These are phyloP conservation scores for Cytospora paraplurivora DNA, from an alignment of 2,329 filamentous ascomycete species.

Conservation along the genomic window DNA sequence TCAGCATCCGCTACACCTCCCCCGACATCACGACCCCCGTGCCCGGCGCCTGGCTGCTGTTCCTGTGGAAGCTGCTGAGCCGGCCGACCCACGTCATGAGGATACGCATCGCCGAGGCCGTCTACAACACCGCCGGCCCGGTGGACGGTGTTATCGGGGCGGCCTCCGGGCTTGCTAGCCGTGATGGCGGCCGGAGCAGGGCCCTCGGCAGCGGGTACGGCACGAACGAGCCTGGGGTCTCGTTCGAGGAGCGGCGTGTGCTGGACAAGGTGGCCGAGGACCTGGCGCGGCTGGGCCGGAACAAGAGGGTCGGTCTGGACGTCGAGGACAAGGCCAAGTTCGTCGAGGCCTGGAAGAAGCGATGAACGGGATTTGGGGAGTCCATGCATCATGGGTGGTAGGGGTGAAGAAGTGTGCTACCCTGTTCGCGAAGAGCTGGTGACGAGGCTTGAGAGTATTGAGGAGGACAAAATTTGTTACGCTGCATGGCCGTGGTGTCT, in stretches of 20 bases:
- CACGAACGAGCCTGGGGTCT: slow-evolving; percentile 35
- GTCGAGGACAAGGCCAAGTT: slow-evolving; percentile 83
- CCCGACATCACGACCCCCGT: slow-evolving; percentile 89
- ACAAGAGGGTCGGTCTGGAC: slow-evolving; percentile 85
- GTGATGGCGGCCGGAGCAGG: slow-evolving; percentile 36
- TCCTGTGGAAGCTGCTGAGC: slow-evolving; percentile 84
- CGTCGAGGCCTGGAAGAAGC: slow-evolving; percentile 63
- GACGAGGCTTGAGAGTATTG: background rate
- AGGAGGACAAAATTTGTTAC: slow-evolving; percentile 5
- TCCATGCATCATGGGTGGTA: background rate
- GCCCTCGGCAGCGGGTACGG: slow-evolving; percentile 33
- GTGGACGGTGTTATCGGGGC: slow-evolving; percentile 39
- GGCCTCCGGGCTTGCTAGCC: slow-evolving; percentile 33
- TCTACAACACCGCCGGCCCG: slow-evolving; percentile 54
- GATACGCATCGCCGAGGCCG: slow-evolving; percentile 82
- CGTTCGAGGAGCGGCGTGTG: slow-evolving; percentile 65
- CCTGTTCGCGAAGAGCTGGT: background rate
- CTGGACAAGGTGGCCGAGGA: slow-evolving; percentile 82
- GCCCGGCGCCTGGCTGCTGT: slow-evolving; percentile 69
- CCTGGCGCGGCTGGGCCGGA: slow-evolving; percentile 81
- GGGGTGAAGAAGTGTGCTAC: background rate
- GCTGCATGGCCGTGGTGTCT: slow-evolving; percentile 25
- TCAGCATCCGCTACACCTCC: slow-evolving; percentile 87
- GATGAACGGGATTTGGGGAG: slow-evolving; percentile 35
- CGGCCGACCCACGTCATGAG: slow-evolving; percentile 86